Evolutionary conservation across 176 grass and related monocot genomes (phyloP).

Genomic region (Rhynchospora tenuis): DNA sequence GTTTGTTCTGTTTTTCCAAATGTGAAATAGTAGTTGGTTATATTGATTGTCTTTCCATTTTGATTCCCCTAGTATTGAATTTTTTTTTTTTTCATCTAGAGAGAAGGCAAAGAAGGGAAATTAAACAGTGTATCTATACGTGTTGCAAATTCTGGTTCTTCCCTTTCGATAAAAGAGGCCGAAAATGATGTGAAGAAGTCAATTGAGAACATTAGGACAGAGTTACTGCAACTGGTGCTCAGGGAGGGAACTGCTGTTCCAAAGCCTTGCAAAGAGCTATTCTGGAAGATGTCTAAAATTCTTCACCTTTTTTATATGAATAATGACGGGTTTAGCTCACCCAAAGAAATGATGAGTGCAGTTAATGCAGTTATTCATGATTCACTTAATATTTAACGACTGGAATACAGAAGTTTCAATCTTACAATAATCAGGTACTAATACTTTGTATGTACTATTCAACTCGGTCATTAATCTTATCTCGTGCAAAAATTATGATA

Average conservation of each 20-base stretch:
- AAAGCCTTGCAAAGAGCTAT: slow-evolving; percentile 69
- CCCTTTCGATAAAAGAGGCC: slow-evolving; percentile 34
- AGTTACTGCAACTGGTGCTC: slow-evolving; percentile 55
- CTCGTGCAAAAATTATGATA: not conserved
- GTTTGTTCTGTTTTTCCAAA: not conserved
- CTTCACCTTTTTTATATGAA: slow-evolving; percentile 64
- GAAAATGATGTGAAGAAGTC: slow-evolving; percentile 17
- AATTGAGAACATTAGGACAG: slow-evolving; percentile 24
- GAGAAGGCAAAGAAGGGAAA: slow-evolving; percentile 58
- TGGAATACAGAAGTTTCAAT: not conserved
- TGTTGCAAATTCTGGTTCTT: slow-evolving; percentile 29
- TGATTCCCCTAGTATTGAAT: not conserved
- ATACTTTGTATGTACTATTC: not conserved
- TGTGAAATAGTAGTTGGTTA: not conserved
- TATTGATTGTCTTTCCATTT: not conserved
- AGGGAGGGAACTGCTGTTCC: slow-evolving; percentile 40
- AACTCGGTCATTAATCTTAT: not conserved
- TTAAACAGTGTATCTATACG: slow-evolving; percentile 42
- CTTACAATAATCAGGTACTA: not conserved
- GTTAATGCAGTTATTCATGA: slow-evolving; percentile 55
- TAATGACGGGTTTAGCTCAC: slow-evolving; percentile 69
- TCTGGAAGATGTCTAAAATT: slow-evolving; percentile 82
- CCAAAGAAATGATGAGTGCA: slow-evolving; percentile 57
- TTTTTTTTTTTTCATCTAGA: slow-evolving; percentile 19
- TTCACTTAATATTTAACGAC: slow-evolving; percentile 21